Evolutionary conservation across 129 eudicot genomes (phyloP).

Genomic region (Silybum marianum): DNA sequence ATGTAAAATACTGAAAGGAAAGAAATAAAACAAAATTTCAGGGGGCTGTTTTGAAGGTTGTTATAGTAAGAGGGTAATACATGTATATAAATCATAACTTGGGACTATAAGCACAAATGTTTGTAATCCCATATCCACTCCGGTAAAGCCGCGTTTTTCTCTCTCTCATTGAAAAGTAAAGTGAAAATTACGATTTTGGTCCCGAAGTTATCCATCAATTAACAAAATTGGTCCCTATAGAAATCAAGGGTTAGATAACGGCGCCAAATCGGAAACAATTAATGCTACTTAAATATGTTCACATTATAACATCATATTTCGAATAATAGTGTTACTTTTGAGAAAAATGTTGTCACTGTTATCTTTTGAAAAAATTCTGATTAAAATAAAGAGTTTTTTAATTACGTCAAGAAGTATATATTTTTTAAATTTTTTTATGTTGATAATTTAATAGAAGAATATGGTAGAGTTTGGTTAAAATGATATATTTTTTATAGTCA

Average conservation of each 20-base stretch:
- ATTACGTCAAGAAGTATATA: neutral
- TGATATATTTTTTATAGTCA: no score
- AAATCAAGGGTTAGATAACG: neutral
- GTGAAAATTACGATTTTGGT: neutral
- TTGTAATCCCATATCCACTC: neutral
- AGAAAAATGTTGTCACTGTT: neutral
- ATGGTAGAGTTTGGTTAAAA: neutral
- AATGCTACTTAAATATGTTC: neutral
- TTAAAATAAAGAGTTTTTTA: no score
- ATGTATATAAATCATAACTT: neutral
- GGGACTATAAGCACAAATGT: neutral
- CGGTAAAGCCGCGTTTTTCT: neutral
- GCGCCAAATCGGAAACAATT: neutral
- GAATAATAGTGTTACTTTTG: neutral
- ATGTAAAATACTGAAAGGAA: neutral
- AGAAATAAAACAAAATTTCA: neutral
- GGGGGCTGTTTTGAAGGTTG: neutral
- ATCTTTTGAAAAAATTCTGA: neutral
- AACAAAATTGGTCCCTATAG: neutral
- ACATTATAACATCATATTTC: neutral
- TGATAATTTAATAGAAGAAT: neutral
- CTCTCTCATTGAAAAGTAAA: neutral
- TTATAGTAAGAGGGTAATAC: neutral
- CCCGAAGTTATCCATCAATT: slow-evolving; percentile 5
- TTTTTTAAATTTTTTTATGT: neutral